Base-by-base conservation (phyloP, 2,329 filamentous ascomycete genomes). In the Chaetomium olivaceum region DNA sequence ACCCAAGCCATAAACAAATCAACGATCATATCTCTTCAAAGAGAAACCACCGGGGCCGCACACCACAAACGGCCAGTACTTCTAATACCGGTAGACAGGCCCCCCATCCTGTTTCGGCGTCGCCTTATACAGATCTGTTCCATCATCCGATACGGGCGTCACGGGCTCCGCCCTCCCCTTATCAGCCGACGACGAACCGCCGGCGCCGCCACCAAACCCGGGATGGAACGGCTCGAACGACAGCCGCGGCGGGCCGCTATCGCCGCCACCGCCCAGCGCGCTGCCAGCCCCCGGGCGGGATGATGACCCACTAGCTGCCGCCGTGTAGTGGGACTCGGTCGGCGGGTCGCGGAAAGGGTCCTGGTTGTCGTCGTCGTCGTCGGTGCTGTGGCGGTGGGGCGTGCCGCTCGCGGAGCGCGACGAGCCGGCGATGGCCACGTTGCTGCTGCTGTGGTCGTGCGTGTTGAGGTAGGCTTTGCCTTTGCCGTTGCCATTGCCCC, bases 271-370 rank as follows among this genome's bases (percentile, higher is more conserved):
- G 33, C 21, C 21, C 19, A 36, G 27, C 11, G 54, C n/a, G 29
- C 29, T 21, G 12, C 27, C 25, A 36, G 23, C 9, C 5, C 39
- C 39, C 31, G 57, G 27, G 43, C 36, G 29, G 14, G 62, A 64
- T 21, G 62, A 64, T 3, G 54, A 57, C 1, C 56, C 59, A 1
- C 46, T 43, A 11, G 55, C 14, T 67, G 31, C 14, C 68, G 29
- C 19, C 23, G 54, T 19, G 23, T 59, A 25, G 16, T 29, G 57
- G 46, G 21, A 69, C 9, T 68, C 72, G 1, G 68, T 63, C 7
- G 74, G 72, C 7, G 77, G 77, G 58, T 79, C 77, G 69, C 74
- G 64, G 73, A 78, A 73, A 61, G 78, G 71, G 73, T 80, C 70
- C 6, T 73, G 69, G 9, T 43, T 27, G 54, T 62, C 57, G 50